Evolutionary conservation across 164 flowering plant species (phyloP), one percentile per base, ranked within the genome.

Genomic region (Kingdonia uniflora): DNA sequence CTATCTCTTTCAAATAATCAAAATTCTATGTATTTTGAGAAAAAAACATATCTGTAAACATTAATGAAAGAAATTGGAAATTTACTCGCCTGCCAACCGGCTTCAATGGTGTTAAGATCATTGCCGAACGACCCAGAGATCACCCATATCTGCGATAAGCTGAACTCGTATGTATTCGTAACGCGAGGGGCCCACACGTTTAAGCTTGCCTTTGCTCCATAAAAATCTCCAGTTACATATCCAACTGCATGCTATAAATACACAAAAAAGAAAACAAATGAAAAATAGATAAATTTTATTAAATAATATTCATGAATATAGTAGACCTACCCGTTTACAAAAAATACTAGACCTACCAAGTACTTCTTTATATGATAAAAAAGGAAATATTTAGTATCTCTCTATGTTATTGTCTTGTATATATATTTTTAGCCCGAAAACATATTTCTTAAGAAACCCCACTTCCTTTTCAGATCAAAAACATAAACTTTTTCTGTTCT

Each of bases 41-140:
- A 29, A 29, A 29, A 29, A 4, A 29, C 35, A 29, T 29, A 29
- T 8, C 4, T 8, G 8, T 8, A 29, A 29, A 29, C 4, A 29
- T 3, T 1, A n/a, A 43, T 2, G 19, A 43, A 35, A 53, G n/a
- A 49, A 47, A n/a, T 15, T 24, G 21, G 11, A 2, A 26, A 2
- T 7, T 20, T 19, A 65, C 75, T 11, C 71, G 62, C 99, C 96
- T 89, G 99, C 99, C 99, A 94, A 24, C 99, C 99, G 59, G 99
- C 99, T 82, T 94, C 99, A 61, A 94, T 85, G 74, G 99, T 94
- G 65, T 94, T 94, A 6, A 94, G 87, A 69, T 94, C 99, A 62
- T 85, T 56, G 41, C 95, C 94, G 60, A 94, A 87, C 5, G 96
- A 77, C 57, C 99, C 99, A 22, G 99, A 89, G 51, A 87, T 94